Base-by-base conservation (phyloP, 2,329 filamentous ascomycete genomes). In the Scedosporium apiospermum region DNA sequence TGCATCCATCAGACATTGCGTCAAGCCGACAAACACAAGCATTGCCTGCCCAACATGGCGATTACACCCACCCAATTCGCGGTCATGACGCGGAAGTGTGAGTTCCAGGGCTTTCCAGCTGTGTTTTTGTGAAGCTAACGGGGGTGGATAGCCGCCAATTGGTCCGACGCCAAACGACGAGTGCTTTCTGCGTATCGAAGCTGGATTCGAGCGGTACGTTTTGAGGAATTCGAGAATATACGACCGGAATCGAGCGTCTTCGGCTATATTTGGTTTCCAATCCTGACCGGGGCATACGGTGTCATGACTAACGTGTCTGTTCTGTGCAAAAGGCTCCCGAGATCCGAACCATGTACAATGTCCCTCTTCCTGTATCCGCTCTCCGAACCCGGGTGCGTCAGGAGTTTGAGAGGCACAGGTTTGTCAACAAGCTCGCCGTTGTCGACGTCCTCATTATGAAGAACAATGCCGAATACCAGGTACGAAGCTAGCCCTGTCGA, bases 391-490 rank as follows among this genome's bases (percentile, higher is more conserved):
- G 96, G 79, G 89, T 98, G 75, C 86, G 95, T 74, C 90, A 98
- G 79, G 93, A 99, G 75, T 99, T 97, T 74, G 95, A 99, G 82
- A 86, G 91, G 73, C 88, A 98, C 80, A 85, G 95, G 82, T 97
- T 90, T 74, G 92, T 96, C 68, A 90, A 89, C 75, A 92, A 98
- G 79, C 78, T 98, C 62, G 83, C 83, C 60, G 90, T 93, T 34
- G 88, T 97, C 61, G 95, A 99, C 72, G 89, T 97, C 62, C 80
- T 99, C 64, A 77, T 99, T 55, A 89, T 91, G 78, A 90, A 97
- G 78, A 96, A 91, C 73, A 88, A 96, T 73, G 85, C 89, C 68
- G 95, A 99, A 76, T 98, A 88, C 74, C 95, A 99, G 89, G 93
- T 96, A 74, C 69, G 76, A 51, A n/a, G n/a, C n/a, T 38, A 9